Conservation (phyloP, 139 green algal genomes). For the Chlorella sp. region DNA sequence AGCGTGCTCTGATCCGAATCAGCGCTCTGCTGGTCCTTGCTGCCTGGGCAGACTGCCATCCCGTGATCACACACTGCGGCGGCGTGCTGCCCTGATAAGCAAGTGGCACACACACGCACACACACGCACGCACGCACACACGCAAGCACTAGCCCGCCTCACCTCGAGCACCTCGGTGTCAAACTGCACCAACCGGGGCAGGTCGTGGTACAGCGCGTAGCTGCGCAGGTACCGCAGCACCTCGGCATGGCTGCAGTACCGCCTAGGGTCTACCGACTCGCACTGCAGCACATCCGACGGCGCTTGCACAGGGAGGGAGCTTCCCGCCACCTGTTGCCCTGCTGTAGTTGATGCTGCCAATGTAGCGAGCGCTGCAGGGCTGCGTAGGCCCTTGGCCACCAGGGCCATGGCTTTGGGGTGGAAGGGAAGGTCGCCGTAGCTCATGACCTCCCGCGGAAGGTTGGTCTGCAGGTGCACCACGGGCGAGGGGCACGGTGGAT, state of each 20-base stretch:
- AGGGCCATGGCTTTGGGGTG: constrained; percentile 20
- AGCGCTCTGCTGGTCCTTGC: too few relatives aligned
- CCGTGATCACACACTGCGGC: too few relatives aligned
- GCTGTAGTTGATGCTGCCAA: not conserved
- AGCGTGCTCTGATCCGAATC: too few relatives aligned
- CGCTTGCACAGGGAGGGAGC: not conserved
- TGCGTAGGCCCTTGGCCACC: not conserved
- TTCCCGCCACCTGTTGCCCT: not conserved
- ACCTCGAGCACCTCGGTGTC: constrained; percentile 38
- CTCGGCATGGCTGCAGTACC: constrained; percentile 46
- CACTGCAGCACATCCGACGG: not conserved
- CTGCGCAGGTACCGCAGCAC: constrained; percentile 55
- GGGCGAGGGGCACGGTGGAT: not conserved
- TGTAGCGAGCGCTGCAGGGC: too few relatives aligned
- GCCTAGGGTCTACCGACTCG: constrained; percentile 30
- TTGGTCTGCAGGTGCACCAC: constrained; percentile 56
- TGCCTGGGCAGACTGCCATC: too few relatives aligned
- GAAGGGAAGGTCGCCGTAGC: constrained; percentile 64
- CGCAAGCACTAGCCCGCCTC: too few relatives aligned
- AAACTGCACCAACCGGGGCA: constrained; percentile 28
- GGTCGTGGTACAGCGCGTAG: constrained; percentile 40
- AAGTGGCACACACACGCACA: not conserved
- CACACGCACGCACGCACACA: too few relatives aligned
- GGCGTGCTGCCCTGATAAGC: too few relatives aligned
- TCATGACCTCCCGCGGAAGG: constrained; percentile 74